Base-by-base conservation (phyloP, 139 green algal genomes). In the Chlorella sorokiniana region DNA sequence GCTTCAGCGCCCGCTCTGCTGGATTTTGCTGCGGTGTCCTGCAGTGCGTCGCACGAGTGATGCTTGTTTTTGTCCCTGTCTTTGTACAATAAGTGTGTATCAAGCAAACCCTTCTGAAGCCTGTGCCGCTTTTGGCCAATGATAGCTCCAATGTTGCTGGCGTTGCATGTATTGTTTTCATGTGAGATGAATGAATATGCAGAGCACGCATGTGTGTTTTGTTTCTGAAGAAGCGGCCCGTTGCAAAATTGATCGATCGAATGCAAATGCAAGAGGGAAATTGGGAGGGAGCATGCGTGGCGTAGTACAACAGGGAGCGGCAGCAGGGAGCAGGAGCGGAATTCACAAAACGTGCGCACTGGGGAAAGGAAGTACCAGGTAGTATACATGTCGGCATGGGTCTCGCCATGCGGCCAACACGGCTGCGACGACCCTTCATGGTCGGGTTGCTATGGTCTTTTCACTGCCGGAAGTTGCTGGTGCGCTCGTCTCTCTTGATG, bases 401-500 rank as follows among this genome's bases (percentile, higher is more conserved):
- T 16, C 48, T 25, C 14, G 14, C 48, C 16, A 25, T 25, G 48
- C 16, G 16, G 11, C 16, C 16, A 59, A 59, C 11, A 59, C 48
- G 16, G 48, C 11, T 11, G 48, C 11, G 48, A 16, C 48, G 48
- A 16, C 48, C 48, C 48, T 11, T 59, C 14, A 59, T 59, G 48
- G 16, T 11, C 41, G 14, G 33, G 35, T 27, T 79, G 37, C 48
- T 10, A 35, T 1, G 41, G 64, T 41, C 67, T 22, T 56, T 54
- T 44, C 31, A 45, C 35, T 83, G 63, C 29, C 52, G 48, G 31
- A 76, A 72, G 51, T 61, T 69, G 48, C 14, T 8, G n/a, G n/a
- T 70, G 35, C 48, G 37, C 63, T 59, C n/a, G 33, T 82, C 38
- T 25, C 14, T 71, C 22, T 79, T 31, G 45, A 85, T 82, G 52